phyloP scores from a whole-genome alignment of 139 green algal genomes.

The Coelastrella sp. region DNA sequence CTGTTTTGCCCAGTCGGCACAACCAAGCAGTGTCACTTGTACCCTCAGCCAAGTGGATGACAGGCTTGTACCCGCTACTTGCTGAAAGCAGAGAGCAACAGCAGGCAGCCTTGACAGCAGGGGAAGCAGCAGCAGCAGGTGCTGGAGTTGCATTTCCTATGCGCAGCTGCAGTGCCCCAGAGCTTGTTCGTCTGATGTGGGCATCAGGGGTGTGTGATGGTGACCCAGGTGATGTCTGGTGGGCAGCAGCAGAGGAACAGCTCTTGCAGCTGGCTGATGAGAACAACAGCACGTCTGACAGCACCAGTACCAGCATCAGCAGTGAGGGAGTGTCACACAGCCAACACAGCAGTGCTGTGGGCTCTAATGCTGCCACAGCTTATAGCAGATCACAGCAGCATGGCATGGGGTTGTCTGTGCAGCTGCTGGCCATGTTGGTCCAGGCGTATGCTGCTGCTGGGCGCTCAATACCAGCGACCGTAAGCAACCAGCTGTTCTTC shows the following conservation, averaged over 20 bases:
- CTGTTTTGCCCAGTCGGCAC: conserved; percentile 35
- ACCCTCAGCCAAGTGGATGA: conserved; percentile 12
- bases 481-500: conserved; percentile 1
- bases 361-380: neutral
- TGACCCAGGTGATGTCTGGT: conserved; percentile 20
- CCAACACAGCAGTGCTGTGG: neutral
- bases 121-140: neutral
- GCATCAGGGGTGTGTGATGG: conserved; percentile 29
- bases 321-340: neutral
- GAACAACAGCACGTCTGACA: neutral
- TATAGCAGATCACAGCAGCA: neutral
- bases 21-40: conserved; percentile 6
- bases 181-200: conserved; percentile 44
- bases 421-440: neutral
- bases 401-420: conserved; percentile 3
- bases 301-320: neutral
- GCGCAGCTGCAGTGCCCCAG: conserved; percentile 2
- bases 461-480: neutral
- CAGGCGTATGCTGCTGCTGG: conserved; percentile 26
- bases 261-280: neutral
- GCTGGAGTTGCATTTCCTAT: neutral
- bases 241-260: conserved; percentile 12
- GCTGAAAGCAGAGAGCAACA: neutral
- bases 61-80: neutral
- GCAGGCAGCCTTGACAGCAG: neutral